Evolutionary conservation across 371 early-diverging fungal species (phyloP), one percentile per base, ranked within the genome.

Genomic region (Basidiobolus meristosporus): DNA sequence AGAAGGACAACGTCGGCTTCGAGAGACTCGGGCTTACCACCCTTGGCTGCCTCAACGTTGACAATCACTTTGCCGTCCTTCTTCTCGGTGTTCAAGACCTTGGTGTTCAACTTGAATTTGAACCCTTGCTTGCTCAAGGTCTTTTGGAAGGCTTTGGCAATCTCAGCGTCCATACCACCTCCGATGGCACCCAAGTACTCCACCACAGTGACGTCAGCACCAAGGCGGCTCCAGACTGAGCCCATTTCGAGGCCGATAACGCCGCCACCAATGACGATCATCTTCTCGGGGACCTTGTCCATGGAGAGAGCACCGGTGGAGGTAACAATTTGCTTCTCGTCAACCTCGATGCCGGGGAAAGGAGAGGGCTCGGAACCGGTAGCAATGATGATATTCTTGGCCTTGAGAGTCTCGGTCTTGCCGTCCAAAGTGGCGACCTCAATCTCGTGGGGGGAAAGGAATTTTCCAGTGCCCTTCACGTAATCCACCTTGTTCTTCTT

Each of bases 181-280:
- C 97, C 97, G 47, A 97, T 80, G 39, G 88, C 77, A 42, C 66
- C 73, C 53, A 90, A 53, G 67, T 82, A 97, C 60, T 97, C 97
- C 41, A 97, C 91, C 32, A 90, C 90, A 28, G 95, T 93, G 35
- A 90, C 90, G 48, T 93, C 82, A 30, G 92, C 62, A 44, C 97
- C 97, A 31, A 97, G 70, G 40, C 97, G 82, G 46, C 71, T 64
- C 97, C 97, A 97, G 33, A 97, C 97, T 2, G 95, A 95, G 36
- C 97, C 97, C 43, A 93, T 69, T 65, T 97, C 98, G 36, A 96
- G 80, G 44, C 96, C 98, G 63, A 97, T 97, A 47, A 96, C 91
- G 65, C 98, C 98, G 46, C 89, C 98, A 51, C 98, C 98, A 56
- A 97, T 95, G 41, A 97, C 92, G 31, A 92, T 73, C 88, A 97